These are phyloP conservation scores for Arachnopeziza araneosa DNA, from an alignment of 2,329 filamentous ascomycete genomes.

Conservation along the genomic window DNA sequence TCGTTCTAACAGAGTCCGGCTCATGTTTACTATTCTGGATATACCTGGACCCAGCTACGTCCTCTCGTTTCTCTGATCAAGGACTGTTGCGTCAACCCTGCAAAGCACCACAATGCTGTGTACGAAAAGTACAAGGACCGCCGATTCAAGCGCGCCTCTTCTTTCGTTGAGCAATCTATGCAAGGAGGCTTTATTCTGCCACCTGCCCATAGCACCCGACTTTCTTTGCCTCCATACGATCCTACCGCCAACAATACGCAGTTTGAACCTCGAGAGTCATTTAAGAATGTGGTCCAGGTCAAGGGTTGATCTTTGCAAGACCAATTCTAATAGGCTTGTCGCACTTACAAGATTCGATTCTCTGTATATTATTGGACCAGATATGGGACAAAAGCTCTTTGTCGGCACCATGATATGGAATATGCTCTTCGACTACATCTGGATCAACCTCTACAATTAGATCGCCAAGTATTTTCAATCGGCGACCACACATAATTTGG, in stretches of 20 bases:
- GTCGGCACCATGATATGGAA: slow-evolving; percentile 21
- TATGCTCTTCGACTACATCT: slow-evolving; percentile 20
- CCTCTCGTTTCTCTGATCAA: slow-evolving; percentile 72
- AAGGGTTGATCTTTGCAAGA: slow-evolving; percentile 14
- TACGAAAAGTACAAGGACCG: slow-evolving; percentile 90
- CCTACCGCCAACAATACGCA: slow-evolving; percentile 9
- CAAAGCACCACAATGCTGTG: slow-evolving; percentile 77
- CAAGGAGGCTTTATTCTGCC: slow-evolving; percentile 50
- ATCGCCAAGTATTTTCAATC: not conserved
- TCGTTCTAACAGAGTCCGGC: slow-evolving; percentile 56
- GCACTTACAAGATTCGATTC: slow-evolving; percentile 19
- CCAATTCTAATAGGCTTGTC: not conserved
- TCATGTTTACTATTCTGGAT: slow-evolving; percentile 90
- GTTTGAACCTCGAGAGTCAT: slow-evolving; percentile 16
- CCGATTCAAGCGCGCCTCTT: slow-evolving; percentile 78
- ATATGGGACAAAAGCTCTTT: slow-evolving; percentile 13
- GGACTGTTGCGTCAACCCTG: slow-evolving; percentile 79
- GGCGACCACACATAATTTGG: not conserved
- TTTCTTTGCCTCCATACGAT: slow-evolving; percentile 23
- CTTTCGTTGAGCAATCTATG: slow-evolving; percentile 73
- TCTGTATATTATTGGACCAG: slow-evolving; percentile 30
- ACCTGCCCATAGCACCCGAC: slow-evolving; percentile 14
- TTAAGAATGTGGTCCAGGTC: slow-evolving; percentile 26
- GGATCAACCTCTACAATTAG: slow-evolving; percentile 15
- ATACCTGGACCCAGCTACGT: slow-evolving; percentile 80